Base-by-base conservation (phyloP, 495 filamentous ascomycete genomes). In the Aspergillus funiculosus region DNA sequence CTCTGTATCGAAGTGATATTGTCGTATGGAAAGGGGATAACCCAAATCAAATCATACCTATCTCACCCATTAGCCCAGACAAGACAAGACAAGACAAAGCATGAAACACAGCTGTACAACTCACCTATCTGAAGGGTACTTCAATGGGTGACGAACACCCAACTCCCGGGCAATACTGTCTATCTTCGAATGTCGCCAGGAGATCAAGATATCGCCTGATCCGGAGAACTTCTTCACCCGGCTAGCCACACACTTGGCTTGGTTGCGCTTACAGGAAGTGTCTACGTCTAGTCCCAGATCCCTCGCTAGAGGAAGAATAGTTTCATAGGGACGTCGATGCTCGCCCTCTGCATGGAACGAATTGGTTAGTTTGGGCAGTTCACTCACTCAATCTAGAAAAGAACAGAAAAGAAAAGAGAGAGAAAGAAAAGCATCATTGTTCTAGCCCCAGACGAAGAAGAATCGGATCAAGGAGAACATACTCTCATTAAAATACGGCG, bases 331-430 rank as follows among this genome's bases (percentile, higher is more conserved):
- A n/a, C 75, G 69, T 11, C 56, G 45, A 32, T 68, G 64, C 6
- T 48, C 43, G 39, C 74, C 75, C 44, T 67, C 74, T 76, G 41
- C n/a, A n/a, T n/a, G n/a, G n/a, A n/a, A n/a, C n/a, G n/a, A n/a
- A n/a, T n/a, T n/a, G n/a, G n/a, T n/a, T n/a, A n/a, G n/a, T n/a
- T n/a, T n/a, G n/a, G n/a, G n/a, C n/a, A n/a, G n/a, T n/a, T n/a
- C n/a, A n/a, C n/a, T n/a, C n/a, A n/a, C n/a, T n/a, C n/a, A n/a
- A n/a, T 19, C 14, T 19, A 24, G 8, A 15, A n/a, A 43, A 24
- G 17, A 13, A 5, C 17, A 21, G 8, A 44, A 18, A 39, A 14
- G n/a, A 24, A 3, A 6, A 28, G n/a, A 28, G 31, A 14, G n/a
- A n/a, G n/a, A n/a, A n/a, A n/a, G n/a, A n/a, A n/a, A n/a, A n/a